These are phyloP conservation scores for Geotrichum reessii DNA, from an alignment of 1,139 yeast genomes.

Conservation along the genomic window DNA sequence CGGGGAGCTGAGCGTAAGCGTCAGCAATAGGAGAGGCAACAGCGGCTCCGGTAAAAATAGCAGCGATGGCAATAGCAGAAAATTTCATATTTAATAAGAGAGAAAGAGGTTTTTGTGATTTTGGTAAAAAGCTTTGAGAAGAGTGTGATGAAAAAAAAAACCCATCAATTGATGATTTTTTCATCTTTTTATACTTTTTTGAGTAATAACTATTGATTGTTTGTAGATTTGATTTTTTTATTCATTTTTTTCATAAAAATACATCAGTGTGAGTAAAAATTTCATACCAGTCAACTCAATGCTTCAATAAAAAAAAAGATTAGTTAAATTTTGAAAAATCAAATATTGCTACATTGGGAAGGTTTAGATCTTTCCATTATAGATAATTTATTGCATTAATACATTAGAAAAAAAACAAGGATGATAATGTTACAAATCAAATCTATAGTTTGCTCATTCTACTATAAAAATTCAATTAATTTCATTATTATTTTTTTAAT, in stretches of 20 bases:
- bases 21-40: conserved; percentile 7
- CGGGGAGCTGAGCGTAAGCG: conserved; percentile 17
- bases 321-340: neutral
- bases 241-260: neutral
- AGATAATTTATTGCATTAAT: neutral
- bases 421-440: neutral
- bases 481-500: too few relatives aligned
- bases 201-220: neutral
- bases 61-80: neutral
- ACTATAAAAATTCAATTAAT: too few relatives aligned
- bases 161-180: neutral
- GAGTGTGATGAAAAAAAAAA: neutral
- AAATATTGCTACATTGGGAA: neutral
- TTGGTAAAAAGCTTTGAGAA: neutral
- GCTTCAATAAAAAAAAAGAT: neutral
- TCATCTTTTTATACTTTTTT: neutral
- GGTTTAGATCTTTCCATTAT: neutral
- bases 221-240: neutral
- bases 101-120: neutral
- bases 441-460: too few relatives aligned
- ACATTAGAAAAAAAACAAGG: neutral
- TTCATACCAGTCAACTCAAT: neutral
- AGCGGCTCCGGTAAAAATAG: neutral
- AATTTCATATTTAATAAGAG: neutral
- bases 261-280: neutral